phyloP scores from a whole-genome alignment of 257 asterid genomes.

The Nicotiana tabacum region DNA sequence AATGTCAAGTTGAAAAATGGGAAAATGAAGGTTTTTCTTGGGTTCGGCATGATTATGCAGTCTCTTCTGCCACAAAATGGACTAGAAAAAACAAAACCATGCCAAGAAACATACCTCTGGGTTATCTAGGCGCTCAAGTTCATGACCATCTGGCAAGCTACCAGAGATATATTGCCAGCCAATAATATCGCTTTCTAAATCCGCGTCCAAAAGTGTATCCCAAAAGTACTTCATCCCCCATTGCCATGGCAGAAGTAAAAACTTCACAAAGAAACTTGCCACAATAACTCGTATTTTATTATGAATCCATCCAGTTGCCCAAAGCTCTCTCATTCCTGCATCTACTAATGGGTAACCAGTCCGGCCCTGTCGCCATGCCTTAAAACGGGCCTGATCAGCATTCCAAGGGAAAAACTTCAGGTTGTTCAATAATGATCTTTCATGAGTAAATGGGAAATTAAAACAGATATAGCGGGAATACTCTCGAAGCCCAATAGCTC shows the following conservation, averaged over 20 bases:
- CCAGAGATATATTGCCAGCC: constrained; percentile 97
- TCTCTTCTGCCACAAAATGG: not conserved
- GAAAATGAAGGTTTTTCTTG: not conserved
- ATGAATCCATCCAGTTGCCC: constrained; percentile 98
- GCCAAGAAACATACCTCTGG: constrained; percentile 59
- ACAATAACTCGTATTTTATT: constrained; percentile 77
- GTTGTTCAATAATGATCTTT: constrained; percentile 51
- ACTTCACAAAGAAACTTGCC: constrained; percentile 77
- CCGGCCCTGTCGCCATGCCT: constrained; percentile 91
- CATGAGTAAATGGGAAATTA: constrained; percentile 85
- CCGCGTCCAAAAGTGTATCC: constrained; percentile 96
- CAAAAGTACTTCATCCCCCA: constrained; percentile 99
- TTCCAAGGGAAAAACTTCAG: constrained; percentile 83
- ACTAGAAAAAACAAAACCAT: not conserved
- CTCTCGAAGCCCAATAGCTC: constrained; percentile 75
- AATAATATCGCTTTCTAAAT: constrained; percentile 79
- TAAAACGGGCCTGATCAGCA: constrained; percentile 49
- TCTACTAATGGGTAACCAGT: constrained; percentile 92
- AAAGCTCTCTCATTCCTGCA: constrained; percentile 95
- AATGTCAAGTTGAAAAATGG: not conserved
- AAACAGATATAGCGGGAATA: constrained; percentile 89
- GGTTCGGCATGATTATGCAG: not conserved
- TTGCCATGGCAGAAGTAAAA: constrained; percentile 87
- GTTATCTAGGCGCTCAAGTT: constrained; percentile 78
- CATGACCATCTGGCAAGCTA: constrained; percentile 90